Evolutionary conservation across 2,329 filamentous ascomycete genomes (phyloP), one percentile per base, ranked within the genome.

Genomic region (Calonectria naviculata): DNA sequence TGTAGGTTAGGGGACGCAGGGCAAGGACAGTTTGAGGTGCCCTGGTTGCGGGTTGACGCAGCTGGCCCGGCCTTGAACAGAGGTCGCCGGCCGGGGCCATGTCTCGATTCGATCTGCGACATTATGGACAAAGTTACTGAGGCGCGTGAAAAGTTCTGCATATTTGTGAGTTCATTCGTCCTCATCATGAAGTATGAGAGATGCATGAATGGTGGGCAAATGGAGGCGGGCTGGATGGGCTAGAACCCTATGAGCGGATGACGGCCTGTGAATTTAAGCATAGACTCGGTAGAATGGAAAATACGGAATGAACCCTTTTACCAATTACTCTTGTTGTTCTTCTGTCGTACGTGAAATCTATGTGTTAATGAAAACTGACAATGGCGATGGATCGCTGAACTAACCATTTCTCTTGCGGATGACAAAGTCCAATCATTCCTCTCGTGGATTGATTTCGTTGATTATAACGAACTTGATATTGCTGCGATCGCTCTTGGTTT

Each of bases 241-340:
- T 75, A 74, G 72, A 75, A 72, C 72, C 63, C 69, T 36, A 76
- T 54, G 73, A 74, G 74, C 70, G 72, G 76, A 76, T 63, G 71
- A 78, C 64, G 74, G 76, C 75, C 74, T 77, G 73, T 80, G 78
- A 79, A 78, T 78, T 79, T 78, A 76, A 78, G 80, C 76, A 80
- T 83, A 82, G 80, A 83, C 76, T 81, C 73, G 79, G 81, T 83
- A 82, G 80, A 82, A 81, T 81, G 77, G 77, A 82, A 78, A 78
- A 78, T 73, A 81, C 68, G 75, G 73, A 80, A 78, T 78, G 76
- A 79, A 68, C 71, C 74, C 61, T 74, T 76, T 78, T 77, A 77
- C 76, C 74, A 72, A 73, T 54, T 68, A 31, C 36, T 56, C 44
- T 67, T 8, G 15, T 28, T 17, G 9, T 15, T 63, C 9, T 38